These are phyloP conservation scores for Curvularia lunata DNA, from an alignment of 2,329 filamentous ascomycete species.

Conservation along the genomic window DNA sequence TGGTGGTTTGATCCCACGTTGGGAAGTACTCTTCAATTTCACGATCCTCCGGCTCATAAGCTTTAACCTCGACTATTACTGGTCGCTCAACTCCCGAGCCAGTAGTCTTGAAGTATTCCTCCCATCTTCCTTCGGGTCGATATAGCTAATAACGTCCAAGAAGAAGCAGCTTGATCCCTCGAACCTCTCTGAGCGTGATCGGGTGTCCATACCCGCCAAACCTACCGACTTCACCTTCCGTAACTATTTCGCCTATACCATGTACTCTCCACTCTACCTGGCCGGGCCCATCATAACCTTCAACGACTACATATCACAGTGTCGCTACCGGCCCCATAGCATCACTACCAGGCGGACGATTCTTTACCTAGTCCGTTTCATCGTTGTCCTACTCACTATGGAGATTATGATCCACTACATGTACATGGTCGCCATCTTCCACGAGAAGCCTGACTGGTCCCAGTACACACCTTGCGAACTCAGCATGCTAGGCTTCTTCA, in stretches of 20 bases:
- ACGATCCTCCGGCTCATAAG: conserved; percentile 91
- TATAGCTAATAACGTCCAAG: conserved; percentile 73
- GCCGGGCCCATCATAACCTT: conserved; percentile 94
- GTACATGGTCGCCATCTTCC: conserved; percentile 91
- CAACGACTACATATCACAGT: conserved; percentile 95
- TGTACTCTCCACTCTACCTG: conserved; percentile 93
- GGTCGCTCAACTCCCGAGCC: conserved; percentile 73
- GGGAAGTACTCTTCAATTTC: conserved; percentile 98
- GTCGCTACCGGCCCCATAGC: conserved; percentile 73
- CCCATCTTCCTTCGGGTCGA: conserved; percentile 16
- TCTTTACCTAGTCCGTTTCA: conserved; percentile 83
- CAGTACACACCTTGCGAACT: conserved; percentile 87
- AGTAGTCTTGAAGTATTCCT: conserved; percentile 79
- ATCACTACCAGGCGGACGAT: conserved; percentile 74
- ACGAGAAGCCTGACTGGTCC: conserved; percentile 78
- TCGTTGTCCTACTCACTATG: conserved; percentile 82
- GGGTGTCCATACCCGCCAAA: conserved; percentile 76
- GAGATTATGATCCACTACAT: conserved; percentile 85
- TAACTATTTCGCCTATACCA: conserved; percentile 86
- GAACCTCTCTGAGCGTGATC: conserved; percentile 85
- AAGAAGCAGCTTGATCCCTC: conserved; percentile 96
- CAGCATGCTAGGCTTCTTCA: conserved; percentile 90
- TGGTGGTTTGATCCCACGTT: conserved; percentile 83
- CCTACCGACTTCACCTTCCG: conserved; percentile 75
- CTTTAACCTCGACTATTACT: conserved; percentile 97